These are phyloP conservation scores for Stachybotrys chlorohalonatus DNA, from an alignment of 2,329 filamentous ascomycete genomes.

Conservation along the genomic window DNA sequence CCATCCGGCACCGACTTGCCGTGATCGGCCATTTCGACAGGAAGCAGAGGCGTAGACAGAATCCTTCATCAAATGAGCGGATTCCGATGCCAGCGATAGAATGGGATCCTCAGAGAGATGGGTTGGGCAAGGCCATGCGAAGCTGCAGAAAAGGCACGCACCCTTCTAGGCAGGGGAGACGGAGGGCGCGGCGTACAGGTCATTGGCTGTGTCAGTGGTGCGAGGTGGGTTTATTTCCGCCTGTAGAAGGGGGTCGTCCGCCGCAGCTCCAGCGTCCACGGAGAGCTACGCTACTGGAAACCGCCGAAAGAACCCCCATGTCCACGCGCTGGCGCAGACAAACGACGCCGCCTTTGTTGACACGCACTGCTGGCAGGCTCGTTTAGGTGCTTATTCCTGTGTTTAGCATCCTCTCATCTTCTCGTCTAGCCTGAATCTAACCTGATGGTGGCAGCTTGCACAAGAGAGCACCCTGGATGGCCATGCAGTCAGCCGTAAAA, in stretches of 20 bases:
- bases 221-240: not conserved
- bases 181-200: not conserved
- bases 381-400: not conserved
- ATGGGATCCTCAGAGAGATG: not conserved
- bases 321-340: too few relatives aligned
- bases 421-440: too few relatives aligned
- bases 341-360: too few relatives aligned
- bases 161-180: not conserved
- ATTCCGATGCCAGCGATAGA: not conserved
- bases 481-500: too few relatives aligned
- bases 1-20: conserved; percentile 25
- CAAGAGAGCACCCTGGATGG: too few relatives aligned
- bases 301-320: not conserved
- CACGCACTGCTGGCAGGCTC: not conserved
- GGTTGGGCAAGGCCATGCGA: not conserved
- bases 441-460: too few relatives aligned
- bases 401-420: not conserved
- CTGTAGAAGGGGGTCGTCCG: not conserved
- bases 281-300: not conserved
- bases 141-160: not conserved
- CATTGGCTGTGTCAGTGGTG: not conserved
- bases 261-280: not conserved
- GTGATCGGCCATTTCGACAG: conserved; percentile 22
- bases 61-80: not conserved
- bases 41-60: not conserved